Evolutionary conservation across 371 early-diverging fungal species (phyloP).

Genomic region (Smittium culicis): DNA sequence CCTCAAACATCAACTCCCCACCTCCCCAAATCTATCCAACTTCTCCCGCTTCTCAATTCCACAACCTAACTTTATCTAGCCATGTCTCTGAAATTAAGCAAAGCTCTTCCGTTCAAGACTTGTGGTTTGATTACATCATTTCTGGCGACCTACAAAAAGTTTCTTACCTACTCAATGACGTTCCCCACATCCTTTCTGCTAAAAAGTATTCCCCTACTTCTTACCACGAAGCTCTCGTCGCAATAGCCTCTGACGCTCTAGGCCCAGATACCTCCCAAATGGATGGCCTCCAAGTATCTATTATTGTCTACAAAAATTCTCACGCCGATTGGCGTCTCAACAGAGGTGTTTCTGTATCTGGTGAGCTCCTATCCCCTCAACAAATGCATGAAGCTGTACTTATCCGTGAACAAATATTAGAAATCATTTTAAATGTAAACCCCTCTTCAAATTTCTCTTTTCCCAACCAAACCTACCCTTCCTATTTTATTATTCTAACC

Average conservation of each 20-base stretch:
- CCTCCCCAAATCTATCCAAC: not conserved
- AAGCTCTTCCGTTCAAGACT: slow-evolving; percentile 1
- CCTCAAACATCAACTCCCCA: not conserved
- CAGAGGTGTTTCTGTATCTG: slow-evolving; percentile 26
- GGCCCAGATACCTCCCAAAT: slow-evolving; percentile 32
- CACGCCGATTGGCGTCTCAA: slow-evolving; percentile 33
- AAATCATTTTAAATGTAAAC: slow-evolving; percentile 29
- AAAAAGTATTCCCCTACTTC: slow-evolving; percentile 29
- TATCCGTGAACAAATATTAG: slow-evolving; percentile 29
- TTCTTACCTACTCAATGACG: slow-evolving; percentile 27
- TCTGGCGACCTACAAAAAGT: slow-evolving; percentile 32
- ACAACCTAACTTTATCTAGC: not conserved
- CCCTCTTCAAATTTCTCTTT: slow-evolving; percentile 3
- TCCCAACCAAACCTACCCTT: not conserved
- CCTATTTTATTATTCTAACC: not conserved
- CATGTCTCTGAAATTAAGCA: not conserved
- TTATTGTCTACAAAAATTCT: slow-evolving; percentile 33
- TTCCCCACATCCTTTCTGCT: slow-evolving; percentile 26
- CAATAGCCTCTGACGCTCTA: slow-evolving; percentile 28
- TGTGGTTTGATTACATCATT: slow-evolving; percentile 30
- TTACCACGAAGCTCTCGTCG: slow-evolving; percentile 31
- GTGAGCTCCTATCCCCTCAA: slow-evolving; percentile 15
- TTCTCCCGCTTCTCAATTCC: not conserved
- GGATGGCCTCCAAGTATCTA: slow-evolving; percentile 35
- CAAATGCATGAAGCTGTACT: slow-evolving; percentile 32